Base-by-base conservation (phyloP, 495 filamentous ascomycete species). In the Penicillium turbatum region DNA sequence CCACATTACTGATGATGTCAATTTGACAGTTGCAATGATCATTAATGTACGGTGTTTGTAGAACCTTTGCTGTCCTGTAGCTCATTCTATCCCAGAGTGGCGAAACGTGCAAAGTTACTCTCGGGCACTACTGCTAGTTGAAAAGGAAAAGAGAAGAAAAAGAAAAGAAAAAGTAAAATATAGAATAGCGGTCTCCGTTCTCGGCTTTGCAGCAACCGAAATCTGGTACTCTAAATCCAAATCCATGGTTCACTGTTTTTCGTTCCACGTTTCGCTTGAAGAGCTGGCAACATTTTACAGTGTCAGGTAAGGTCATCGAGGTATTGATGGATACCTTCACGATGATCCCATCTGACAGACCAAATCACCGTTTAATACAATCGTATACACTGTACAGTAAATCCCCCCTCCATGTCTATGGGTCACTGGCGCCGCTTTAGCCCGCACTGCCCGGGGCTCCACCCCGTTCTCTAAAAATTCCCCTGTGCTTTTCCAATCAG, bases 391-490 rank as follows among this genome's bases (percentile, higher is more conserved):
- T 19, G 29, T 51, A 51, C 38, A 24, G 49, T 51, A 41, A 43
- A 42, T 59, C 58, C 67, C 63, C 67, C 65, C 56, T 70, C 72
- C 68, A 70, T 67, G 63, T 65, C 67, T 61, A 72, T 66, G 70
- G 70, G 70, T 69, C 70, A 58, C 55, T 64, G 67, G 63, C 70
- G 69, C 56, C 56, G 59, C 62, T 60, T 59, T 62, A 65, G 62
- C 62, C 62, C 59, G 62, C 53, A 39, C 53, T 62, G 55, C 57
- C 57, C 57, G 49, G 49, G 53, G 52, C 45, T 64, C 63, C 60
- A 58, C 52, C 46, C 45, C 59, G 55, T 59, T 56, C 41, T 50
- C 48, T 56, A 50, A 55, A 62, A 65, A 49, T 48, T 56, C 8
- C 16, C n/a, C 9, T 46, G 9, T 9, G n/a, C 7, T 27, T 35